Evolutionary conservation across 306 rosid genomes (phyloP).

Genomic region (Carpinus viminea): DNA sequence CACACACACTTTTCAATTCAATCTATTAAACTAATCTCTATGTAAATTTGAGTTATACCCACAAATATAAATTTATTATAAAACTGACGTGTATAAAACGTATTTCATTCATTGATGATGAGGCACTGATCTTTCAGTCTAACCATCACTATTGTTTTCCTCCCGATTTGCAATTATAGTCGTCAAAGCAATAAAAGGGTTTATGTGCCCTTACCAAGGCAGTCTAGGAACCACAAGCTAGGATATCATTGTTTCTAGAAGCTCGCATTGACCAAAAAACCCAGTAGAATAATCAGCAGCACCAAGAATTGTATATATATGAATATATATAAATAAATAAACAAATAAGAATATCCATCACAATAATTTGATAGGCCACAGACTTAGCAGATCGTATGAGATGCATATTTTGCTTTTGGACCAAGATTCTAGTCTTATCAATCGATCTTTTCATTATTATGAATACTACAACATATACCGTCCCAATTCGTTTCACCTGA

Average conservation of each 20-base stretch:
- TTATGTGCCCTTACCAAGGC: neutral
- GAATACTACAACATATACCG: slow-evolving; percentile 24
- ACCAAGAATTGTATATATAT: neutral
- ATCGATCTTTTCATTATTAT: neutral
- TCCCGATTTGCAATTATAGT: neutral
- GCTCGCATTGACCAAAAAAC: neutral
- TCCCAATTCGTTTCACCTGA: slow-evolving; percentile 28
- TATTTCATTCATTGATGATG: no score
- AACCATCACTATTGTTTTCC: neutral
- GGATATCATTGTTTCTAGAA: neutral
- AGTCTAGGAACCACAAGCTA: neutral
- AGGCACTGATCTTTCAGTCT: neutral
- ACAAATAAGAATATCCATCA: neutral
- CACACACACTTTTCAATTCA: no score
- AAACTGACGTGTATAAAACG: no score
- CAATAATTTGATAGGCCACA: neutral
- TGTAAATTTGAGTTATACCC: no score
- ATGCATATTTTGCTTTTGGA: slow-evolving; percentile 25
- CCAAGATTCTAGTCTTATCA: slow-evolving; percentile 7
- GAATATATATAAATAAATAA: no score
- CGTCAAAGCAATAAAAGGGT: neutral
- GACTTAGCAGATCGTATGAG: neutral
- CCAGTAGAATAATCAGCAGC: neutral
- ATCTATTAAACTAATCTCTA: no score
- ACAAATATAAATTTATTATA: no score